phyloP scores from a whole-genome alignment of 768 basidiomycete species.

The Pholiota conissans region DNA sequence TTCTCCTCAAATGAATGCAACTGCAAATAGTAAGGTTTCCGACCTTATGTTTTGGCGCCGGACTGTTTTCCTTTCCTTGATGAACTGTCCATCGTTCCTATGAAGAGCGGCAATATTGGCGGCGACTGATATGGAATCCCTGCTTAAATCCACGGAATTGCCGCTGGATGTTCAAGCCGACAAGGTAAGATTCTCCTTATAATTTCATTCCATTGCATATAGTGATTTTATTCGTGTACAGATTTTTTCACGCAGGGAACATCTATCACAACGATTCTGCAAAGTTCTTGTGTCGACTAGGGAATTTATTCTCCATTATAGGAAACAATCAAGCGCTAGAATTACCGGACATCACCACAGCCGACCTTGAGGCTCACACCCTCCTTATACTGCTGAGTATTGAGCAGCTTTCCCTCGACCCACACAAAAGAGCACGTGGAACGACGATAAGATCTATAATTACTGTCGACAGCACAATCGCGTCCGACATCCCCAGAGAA shows the following conservation, averaged over 20 bases:
- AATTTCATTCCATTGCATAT: background rate
- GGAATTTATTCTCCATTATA: background rate
- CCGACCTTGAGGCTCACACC: background rate
- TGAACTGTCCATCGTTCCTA: background rate
- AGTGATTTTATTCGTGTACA: background rate
- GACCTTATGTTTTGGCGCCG: background rate
- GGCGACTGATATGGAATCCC: background rate
- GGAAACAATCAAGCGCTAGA: background rate
- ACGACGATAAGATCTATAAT: background rate
- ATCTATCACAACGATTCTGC: background rate
- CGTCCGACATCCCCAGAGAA: background rate
- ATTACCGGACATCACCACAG: background rate
- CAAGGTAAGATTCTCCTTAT: background rate
- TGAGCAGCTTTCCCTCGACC: background rate
- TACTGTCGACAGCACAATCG: background rate
- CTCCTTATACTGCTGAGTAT: background rate
- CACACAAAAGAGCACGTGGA: background rate
- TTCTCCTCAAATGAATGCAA: background rate
- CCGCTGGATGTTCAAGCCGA: background rate
- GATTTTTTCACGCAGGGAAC: background rate
- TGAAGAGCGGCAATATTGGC: background rate
- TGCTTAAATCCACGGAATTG: constrained; percentile 1
- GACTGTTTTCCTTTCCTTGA: background rate
- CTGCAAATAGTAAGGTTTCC: background rate
- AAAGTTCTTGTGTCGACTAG: background rate